Conservation (phyloP, 441 rosid genomes). For the Populus hybrid region DNA sequence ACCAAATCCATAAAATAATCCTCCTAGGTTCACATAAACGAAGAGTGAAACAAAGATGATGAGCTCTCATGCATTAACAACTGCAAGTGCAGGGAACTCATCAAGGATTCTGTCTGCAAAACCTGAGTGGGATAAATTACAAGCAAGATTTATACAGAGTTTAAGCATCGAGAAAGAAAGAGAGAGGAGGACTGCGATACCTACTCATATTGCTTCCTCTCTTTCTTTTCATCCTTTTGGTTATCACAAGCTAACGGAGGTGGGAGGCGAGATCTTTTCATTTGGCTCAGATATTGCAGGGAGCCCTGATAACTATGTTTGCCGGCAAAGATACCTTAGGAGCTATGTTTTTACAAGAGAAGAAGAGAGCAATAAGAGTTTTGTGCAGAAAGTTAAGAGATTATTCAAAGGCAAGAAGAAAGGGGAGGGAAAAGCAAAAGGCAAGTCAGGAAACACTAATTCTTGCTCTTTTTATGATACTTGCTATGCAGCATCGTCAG, state of each 20-base stretch:
- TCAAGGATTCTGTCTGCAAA: slow-evolving; percentile 14
- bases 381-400: background rate
- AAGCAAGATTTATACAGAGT: slow-evolving; percentile 23
- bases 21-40: too few relatives aligned
- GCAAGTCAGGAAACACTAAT: background rate
- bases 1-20: too few relatives aligned
- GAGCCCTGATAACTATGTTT: slow-evolving; percentile 9
- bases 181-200: background rate
- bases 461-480: background rate
- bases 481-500: background rate
- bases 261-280: background rate
- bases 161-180: background rate
- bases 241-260: background rate
- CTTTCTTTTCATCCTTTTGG: background rate
- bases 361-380: background rate
- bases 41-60: background rate
- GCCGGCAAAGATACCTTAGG: slow-evolving; percentile 18
- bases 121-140: slow-evolving; percentile 22
- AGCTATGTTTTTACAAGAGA: slow-evolving; percentile 19
- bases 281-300: background rate
- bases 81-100: background rate
- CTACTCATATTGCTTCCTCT: background rate
- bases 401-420: background rate
- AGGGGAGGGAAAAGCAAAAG: background rate
- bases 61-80: background rate